Base-by-base conservation (phyloP, 352 stramenopile genomes). In the Globisporangium middletonii region DNA sequence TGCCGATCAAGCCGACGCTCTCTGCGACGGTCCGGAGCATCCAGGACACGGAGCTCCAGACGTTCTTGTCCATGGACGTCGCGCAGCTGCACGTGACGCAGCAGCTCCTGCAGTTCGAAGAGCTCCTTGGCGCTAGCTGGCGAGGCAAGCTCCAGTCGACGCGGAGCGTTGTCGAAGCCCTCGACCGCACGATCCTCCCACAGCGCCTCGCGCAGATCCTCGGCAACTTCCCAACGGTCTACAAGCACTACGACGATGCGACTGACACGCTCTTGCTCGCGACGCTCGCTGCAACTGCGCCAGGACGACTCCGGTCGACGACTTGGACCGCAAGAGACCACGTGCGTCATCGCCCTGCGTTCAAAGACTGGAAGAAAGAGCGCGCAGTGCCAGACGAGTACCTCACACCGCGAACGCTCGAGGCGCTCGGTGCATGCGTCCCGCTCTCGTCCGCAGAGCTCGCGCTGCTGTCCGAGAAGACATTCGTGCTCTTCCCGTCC, bases 361-460 rank as follows among this genome's bases (percentile, higher is more conserved):
- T 89, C 47, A 84, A 78, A 55, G 72, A 86, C 53, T 92, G 83
- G 83, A 63, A 72, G 35, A 63, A 58, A 42, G 77, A 91, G 50
- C 54, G 68, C 16, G 51, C 65, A 4, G 28, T 70, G 18, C 49
- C 72, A 0, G 53, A 71, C 0, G 75, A 84, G 44, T 89, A 89
- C 57, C 63, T 92, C 16, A 92, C 82, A 4, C 82, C 82, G 43
- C 72, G 82, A 13, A 86, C 73, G 2, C 62, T 68, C 26, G 53
- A 67, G 28, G 77, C 82, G 4, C 56, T 69, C 18, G 64, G 56
- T 7, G 67, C 74, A 1, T 86, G 69, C 35, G 67, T 92, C 9
- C 65, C 75, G 18, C 59, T 92, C 26, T 89, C 79, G 3, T 60
- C 73, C 18, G 67, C 63, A 3, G 67, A 89, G 28, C 67, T 92